Evolutionary conservation across 2,329 filamentous ascomycete species (phyloP), one percentile per base, ranked within the genome.

Genomic region (Scedosporium boydii): DNA sequence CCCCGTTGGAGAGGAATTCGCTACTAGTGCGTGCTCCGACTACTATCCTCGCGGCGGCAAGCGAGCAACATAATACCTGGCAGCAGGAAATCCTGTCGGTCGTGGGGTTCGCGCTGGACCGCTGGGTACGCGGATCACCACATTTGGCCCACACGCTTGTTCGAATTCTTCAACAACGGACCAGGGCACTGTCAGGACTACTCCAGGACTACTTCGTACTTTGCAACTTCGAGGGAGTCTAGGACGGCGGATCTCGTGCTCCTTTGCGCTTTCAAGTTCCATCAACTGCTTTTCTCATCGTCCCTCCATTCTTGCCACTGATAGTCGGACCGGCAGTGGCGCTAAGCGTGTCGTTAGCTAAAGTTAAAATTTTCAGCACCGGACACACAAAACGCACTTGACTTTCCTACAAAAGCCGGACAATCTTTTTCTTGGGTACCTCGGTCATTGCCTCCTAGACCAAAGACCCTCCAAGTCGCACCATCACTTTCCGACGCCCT

Each of bases 301-400:
- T 23, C 56, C 27, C 2, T 41, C 26, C 18, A 10, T 27, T 26
- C 59, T 60, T 44, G 59, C 59, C 59, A 60, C 59, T 60, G 59
- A 60, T n/a, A 53, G 44, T 60, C 59, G 59, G 59, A 34, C 59
- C 44, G 59, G 59, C 59, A 60, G 59, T 60, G 59, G 59, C 59
- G 59, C 44, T 44, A 60, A 38, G 26, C 27, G 42, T 60, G n/a
- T 53, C n/a, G 16, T 38, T 60, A 60, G 59, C 48, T 34, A 21
- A 60, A 60, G 42, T 60, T 44, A 60, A 55, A 60, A 21, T 38
- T 29, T 34, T 44, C n/a, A 58, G 38, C 29, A 27, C n/a, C 29
- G 16, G 16, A 58, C 27, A 23, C 27, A 58, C 14, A 42, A 16
- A 21, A 41, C 26, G 16, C 16, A 41, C 56, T 53, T 26, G 48